Percentiles rank a stretch among this genome's conserved stretches.
Evolutionary conservation across 352 stramenopile genomes (phyloP).

Genomic region (Peronosclerospora sorghi): DNA sequence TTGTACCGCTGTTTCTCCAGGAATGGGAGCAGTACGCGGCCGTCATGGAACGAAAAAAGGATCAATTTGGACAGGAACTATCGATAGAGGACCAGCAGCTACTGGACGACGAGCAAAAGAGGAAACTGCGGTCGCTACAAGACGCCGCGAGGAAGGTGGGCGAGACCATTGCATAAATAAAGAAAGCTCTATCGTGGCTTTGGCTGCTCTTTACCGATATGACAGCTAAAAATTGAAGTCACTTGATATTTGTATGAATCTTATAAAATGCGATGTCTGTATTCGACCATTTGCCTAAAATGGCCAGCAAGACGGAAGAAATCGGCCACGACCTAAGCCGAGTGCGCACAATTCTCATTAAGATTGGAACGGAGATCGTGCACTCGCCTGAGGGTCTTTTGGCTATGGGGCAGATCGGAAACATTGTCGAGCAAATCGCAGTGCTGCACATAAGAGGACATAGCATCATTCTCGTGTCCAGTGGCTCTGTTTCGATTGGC

Average conservation of each 20-base stretch:
- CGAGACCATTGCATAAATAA: constrained; percentile 36
- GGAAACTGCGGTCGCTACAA: constrained; percentile 58
- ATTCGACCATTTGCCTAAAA: no score
- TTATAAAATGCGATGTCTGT: no score
- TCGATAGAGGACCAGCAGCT: constrained; percentile 42
- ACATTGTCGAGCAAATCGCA: constrained; percentile 80
- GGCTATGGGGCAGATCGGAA: constrained; percentile 77
- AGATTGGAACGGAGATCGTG: constrained; percentile 81
- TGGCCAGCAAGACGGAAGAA: constrained; percentile 6
- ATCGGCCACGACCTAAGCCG: constrained; percentile 37
- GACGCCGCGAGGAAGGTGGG: constrained; percentile 59
- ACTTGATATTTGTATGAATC: no score
- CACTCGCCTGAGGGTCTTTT: constrained; percentile 65
- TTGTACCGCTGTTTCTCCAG: constrained; percentile 59
- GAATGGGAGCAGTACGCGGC: constrained; percentile 72
- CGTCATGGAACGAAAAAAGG: constrained; percentile 36
- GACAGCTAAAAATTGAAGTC: no score
- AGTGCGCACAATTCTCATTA: constrained; percentile 68
- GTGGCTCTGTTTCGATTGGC: constrained; percentile 66
- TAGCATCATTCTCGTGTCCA: constrained; percentile 77
- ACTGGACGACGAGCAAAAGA: constrained; percentile 52
- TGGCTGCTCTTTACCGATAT: no score
- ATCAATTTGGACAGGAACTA: constrained; percentile 64
- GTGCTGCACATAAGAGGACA: constrained; percentile 72
- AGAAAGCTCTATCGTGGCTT: not conserved